phyloP scores from a whole-genome alignment of 306 rosid genomes.

The Cucumis hystrix region DNA sequence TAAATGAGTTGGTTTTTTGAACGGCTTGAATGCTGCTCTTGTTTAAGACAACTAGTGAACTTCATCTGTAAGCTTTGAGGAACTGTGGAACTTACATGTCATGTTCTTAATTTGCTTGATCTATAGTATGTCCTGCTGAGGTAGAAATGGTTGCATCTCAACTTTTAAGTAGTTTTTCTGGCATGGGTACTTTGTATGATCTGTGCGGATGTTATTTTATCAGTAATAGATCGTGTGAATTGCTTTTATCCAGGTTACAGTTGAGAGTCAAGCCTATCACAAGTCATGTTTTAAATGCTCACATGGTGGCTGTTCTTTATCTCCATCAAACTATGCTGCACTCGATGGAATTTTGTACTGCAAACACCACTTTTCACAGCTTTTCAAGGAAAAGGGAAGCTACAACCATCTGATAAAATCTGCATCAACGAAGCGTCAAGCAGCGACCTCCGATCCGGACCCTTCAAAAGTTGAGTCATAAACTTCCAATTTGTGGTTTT shows the following conservation, averaged over 20 bases:
- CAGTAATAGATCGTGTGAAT: background rate
- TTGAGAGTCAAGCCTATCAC: constrained; percentile 83
- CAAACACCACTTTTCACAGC: constrained; percentile 95
- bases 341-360: constrained; percentile 87
- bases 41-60: background rate
- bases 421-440: constrained; percentile 8
- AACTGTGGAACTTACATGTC: background rate
- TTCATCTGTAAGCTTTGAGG: background rate
- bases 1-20: background rate
- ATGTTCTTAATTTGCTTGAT: background rate
- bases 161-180: background rate
- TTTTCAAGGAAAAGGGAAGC: constrained; percentile 72
- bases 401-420: constrained; percentile 8
- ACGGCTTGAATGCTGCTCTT: background rate
- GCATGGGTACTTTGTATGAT: background rate
- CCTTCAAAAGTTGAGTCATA: background rate
- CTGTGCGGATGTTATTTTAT: background rate
- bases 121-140: background rate
- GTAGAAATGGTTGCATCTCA: background rate
- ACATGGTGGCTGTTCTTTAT: constrained; percentile 82
- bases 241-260: constrained; percentile 54
- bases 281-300: constrained; percentile 93
- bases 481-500: background rate
- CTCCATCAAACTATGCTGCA: constrained; percentile 90
- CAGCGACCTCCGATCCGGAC: background rate